Evolutionary conservation across 768 basidiomycete species (phyloP), one percentile per base, ranked within the genome.

Genomic region (Mycena vulgaris): DNA sequence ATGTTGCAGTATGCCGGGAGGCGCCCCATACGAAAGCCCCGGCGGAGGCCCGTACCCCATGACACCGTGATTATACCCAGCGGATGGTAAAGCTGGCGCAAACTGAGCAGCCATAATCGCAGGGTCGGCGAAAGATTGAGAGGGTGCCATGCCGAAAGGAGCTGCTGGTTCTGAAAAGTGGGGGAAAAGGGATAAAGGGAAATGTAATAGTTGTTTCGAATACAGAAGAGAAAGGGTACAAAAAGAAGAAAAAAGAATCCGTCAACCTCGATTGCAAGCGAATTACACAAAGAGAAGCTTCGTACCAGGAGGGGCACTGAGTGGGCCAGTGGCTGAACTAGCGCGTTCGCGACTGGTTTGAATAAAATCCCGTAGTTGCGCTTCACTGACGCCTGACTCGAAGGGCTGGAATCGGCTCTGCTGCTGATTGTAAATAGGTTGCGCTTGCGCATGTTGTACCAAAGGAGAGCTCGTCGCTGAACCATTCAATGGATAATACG

Each of bases 41-140:
- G 94, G 93, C 19, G 92, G 93, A 33, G 92, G 90, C 14, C 90
- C 90, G 73, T 88, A 85, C 21, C 80, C 62, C 76, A 85, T 73
- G 16, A 66, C 60, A 48, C 74, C 57, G 30, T 81, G 76, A 65
- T 78, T 75, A 68, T 78, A 80, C n/a, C 73, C 71, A 59, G 75
- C 74, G 28, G 81, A 78, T 64, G 83, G 74, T 33, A 81, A 60
- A 45, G 84, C 72, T 16, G 88, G 81, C 5, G 86, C 84, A 77
- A 93, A 87, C 69, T 89, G 87, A 25, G 91, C 92, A 37, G 92
- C 91, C 92, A 94, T 93, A 55, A 94, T 93, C 16, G 93, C 93
- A 51, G 93, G 93, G 74, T 94, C 93, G 69, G 83, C 86, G 78
- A 93, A 94, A 30, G 86, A 86, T 68, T 86, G 87, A 40, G 78